Conservation (phyloP, 2,329 filamentous ascomycete species). For the Cercospora zeina region DNA sequence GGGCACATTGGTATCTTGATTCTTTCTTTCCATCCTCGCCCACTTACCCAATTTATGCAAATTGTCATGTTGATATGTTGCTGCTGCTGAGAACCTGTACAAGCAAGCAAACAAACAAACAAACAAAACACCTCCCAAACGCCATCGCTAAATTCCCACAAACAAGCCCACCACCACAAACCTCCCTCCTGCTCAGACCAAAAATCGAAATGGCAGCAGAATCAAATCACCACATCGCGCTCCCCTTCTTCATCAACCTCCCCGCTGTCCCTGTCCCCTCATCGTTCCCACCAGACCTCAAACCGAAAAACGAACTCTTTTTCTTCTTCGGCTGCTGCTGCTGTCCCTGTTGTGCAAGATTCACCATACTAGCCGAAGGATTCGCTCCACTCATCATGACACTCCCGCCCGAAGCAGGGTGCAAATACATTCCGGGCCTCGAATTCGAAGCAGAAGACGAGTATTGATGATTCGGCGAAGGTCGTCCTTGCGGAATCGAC, state of each 20-base stretch:
- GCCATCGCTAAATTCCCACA: constrained; percentile 14
- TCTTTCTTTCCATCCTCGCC: no score
- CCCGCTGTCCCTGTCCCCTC: not conserved
- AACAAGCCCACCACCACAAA: not conserved
- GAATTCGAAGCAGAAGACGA: constrained; percentile 1
- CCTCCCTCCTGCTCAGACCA: no score
- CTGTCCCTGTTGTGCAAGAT: constrained; percentile 11
- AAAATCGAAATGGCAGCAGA: not conserved
- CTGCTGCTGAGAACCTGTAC: not conserved
- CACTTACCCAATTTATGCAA: no score
- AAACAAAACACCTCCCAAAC: not conserved
- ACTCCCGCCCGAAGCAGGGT: constrained; percentile 36
- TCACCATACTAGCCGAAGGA: constrained; percentile 24
- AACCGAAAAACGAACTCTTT: constrained; percentile 44
- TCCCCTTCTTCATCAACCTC: constrained; percentile 48
- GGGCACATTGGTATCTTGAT: no score
- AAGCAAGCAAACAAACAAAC: not conserved
- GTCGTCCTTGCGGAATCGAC: constrained; percentile 30
- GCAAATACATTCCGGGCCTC: constrained; percentile 35
- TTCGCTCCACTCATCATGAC: constrained; percentile 41
- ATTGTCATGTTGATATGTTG: no score
- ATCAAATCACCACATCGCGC: constrained; percentile 44
- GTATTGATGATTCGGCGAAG: not conserved
- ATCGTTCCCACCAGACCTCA: constrained; percentile 37
- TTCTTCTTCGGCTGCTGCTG: constrained; percentile 34